Conservation (phyloP, 2,329 filamentous ascomycete species). For the Amesomyces nigricolor region DNA sequence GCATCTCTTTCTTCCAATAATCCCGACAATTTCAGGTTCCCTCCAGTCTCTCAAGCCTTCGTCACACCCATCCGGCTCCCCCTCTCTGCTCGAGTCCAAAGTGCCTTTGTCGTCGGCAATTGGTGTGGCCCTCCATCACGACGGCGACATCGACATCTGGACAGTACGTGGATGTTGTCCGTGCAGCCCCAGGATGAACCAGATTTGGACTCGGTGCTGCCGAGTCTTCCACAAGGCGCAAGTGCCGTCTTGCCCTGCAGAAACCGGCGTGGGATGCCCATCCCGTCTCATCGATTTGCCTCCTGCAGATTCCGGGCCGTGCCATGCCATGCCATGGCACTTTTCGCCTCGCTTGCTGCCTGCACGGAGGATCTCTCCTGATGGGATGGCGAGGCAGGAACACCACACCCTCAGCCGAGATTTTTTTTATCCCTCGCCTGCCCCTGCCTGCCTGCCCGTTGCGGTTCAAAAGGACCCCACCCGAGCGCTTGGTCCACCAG, state of each 20-base stretch:
- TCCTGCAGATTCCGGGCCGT: too few species aligned
- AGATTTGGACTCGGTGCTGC: slow-evolving; percentile 10
- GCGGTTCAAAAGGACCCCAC: slow-evolving; percentile 21
- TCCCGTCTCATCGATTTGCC: too few species aligned
- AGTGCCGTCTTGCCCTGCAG: neutral
- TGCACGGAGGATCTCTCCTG: neutral
- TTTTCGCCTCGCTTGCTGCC: neutral
- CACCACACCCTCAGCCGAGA: neutral
- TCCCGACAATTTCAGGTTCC: too few species aligned
- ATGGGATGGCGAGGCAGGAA: neutral
- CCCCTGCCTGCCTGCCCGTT: slow-evolving; percentile 8
- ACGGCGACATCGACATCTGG: neutral
- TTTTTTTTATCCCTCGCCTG: slow-evolving; percentile 25
- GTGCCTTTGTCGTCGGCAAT: too few species aligned
- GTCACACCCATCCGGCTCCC: too few species aligned
- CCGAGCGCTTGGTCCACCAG: slow-evolving; percentile 28
- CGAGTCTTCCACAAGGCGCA: neutral
- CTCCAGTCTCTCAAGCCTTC: too few species aligned
- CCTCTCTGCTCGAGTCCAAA: too few species aligned
- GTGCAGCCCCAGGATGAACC: slow-evolving; percentile 1
- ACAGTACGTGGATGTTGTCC: slow-evolving; percentile 10
- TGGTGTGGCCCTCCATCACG: too few species aligned
- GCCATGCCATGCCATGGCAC: too few species aligned
- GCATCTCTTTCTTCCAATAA: too few species aligned
- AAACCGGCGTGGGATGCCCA: neutral